Evolutionary conservation across 306 rosid species (phyloP), one percentile per base, ranked within the genome.

Genomic region (Cucurbita moschata): DNA sequence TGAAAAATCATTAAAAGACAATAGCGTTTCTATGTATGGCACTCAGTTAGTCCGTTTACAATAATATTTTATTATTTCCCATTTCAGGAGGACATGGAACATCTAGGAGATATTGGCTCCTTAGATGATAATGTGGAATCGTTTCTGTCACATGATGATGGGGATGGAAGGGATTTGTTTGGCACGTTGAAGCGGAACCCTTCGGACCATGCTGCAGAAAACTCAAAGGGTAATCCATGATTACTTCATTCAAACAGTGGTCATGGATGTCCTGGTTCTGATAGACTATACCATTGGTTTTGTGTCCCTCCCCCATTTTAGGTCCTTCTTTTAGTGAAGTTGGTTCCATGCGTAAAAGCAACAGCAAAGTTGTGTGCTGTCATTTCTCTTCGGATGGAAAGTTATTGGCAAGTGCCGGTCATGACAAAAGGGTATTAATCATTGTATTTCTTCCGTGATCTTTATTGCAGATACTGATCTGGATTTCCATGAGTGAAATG

Each of bases 331-430:
- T 93, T 75, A 85, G 40, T 23, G 98, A 88, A 86, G 91, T 88
- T 72, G 73, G 90, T 80, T 88, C 89, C 74, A 87, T 90, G 67
- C 87, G 97, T 77, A 87, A 86, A 83, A 88, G 96, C 82, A 90
- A 81, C 72, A 80, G 86, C 81, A 88, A 93, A 87, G 97, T 93
- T 82, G 89, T 82, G 69, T 90, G 93, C 84, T 93, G 98, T 72
- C 96, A 93, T 84, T 93, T 93, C 85, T 93, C 98, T 69, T 88
- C 98, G 51, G 98, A 93, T 86, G 98, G 98, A 65, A 93, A 93
- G 77, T 60, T 93, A 72, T 82, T 93, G 75, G 98, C 98, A 64
- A 90, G 98, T 85, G 96, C 96, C 66, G 98, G 98, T 62, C 98
- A 93, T 82, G 98, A 93, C 89, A 90, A 90, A 83, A 93, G 89